phyloP scores from a whole-genome alignment of 2,329 filamentous ascomycete species.

The Nothopassalora personata region DNA sequence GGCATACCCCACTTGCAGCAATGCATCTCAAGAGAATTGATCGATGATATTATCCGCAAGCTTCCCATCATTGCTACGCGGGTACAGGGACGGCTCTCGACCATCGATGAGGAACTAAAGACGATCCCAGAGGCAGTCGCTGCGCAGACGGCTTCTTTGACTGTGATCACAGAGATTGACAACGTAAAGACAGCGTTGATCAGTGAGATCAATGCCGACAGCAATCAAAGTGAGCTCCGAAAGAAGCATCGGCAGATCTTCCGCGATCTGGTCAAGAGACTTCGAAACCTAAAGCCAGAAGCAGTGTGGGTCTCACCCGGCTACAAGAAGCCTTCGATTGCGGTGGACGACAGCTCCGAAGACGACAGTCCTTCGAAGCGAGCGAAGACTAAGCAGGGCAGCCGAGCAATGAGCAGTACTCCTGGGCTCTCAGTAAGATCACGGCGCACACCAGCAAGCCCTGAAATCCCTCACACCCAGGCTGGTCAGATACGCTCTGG shows the following conservation, averaged over 20 bases:
- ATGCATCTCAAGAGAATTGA: constrained; percentile 45
- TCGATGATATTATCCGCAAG: constrained; percentile 40
- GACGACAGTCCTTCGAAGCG: constrained; percentile 29
- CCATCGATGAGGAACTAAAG: constrained; percentile 52
- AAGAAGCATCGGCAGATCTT: constrained; percentile 44
- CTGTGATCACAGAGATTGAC: constrained; percentile 56
- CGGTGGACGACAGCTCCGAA: constrained; percentile 19
- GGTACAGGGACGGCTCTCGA: constrained; percentile 44
- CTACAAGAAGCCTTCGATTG: constrained; percentile 11
- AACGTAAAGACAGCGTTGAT: constrained; percentile 53
- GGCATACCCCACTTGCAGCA: constrained; percentile 49
- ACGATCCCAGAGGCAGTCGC: constrained; percentile 57
- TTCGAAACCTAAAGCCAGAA: constrained; percentile 30
- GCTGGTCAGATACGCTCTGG: not conserved
- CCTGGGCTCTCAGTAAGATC: not conserved
- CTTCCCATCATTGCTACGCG: constrained; percentile 39
- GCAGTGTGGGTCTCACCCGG: constrained; percentile 24
- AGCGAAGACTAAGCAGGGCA: constrained; percentile 24
- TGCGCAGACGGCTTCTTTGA: constrained; percentile 62
- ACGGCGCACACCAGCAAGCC: not conserved
- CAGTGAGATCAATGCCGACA: constrained; percentile 49
- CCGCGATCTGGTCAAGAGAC: constrained; percentile 46
- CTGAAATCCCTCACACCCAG: not conserved
- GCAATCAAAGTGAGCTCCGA: constrained; percentile 37
- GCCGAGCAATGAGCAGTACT: constrained; percentile 1